These are phyloP conservation scores for Calonectria pteridis DNA, from an alignment of 2,329 filamentous ascomycete genomes.

Conservation along the genomic window DNA sequence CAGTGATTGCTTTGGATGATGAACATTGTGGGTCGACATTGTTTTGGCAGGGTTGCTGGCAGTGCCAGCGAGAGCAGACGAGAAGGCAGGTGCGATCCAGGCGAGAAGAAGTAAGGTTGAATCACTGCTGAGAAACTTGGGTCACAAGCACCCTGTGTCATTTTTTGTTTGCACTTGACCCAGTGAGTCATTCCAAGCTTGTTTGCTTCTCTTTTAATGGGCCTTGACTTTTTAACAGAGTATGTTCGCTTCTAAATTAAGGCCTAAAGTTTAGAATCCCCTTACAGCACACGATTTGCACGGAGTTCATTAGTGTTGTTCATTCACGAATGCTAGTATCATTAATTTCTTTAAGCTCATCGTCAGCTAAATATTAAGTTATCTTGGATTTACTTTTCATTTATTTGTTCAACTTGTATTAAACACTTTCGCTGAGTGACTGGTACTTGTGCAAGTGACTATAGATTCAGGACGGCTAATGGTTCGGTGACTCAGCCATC, in stretches of 20 bases:
- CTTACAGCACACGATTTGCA: background rate
- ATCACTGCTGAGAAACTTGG: background rate
- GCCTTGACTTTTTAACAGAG: background rate
- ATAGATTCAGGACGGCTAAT: background rate
- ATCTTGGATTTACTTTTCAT: too few species aligned
- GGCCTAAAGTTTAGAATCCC: background rate
- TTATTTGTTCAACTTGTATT: background rate
- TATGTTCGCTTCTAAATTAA: background rate
- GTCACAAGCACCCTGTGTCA: background rate
- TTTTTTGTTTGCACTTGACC: background rate
- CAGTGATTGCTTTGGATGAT: background rate
- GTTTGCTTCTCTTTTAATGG: too few species aligned
- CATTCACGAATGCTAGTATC: too few species aligned
- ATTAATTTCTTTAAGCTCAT: background rate
- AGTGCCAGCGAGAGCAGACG: background rate
- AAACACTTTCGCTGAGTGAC: background rate
- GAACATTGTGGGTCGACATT: background rate
- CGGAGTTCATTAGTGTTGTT: too few species aligned
- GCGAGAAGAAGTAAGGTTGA: background rate
- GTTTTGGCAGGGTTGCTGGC: background rate
- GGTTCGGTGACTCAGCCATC: background rate
- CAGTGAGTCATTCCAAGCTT: background rate
- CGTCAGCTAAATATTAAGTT: background rate
- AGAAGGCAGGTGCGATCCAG: background rate
- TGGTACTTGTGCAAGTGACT: background rate